phyloP scores from a whole-genome alignment of 345 rosid genomes.

The thale cress (Arabidopsis thaliana) region DNA sequence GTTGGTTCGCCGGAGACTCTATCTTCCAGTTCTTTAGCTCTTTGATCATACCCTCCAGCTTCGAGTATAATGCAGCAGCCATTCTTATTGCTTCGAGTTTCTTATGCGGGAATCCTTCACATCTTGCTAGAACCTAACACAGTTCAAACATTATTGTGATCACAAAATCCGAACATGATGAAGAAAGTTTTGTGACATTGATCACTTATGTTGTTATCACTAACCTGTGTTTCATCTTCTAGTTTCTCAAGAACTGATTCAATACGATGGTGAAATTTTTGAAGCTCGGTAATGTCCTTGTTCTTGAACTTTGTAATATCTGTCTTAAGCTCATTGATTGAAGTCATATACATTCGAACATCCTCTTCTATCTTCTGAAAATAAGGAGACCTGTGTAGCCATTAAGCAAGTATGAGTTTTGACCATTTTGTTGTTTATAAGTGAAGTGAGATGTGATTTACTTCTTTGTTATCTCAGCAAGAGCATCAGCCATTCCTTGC shows the following conservation, averaged over 20 bases:
- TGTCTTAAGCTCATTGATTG: slow-evolving; percentile 61
- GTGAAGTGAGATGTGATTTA: slow-evolving; percentile 17
- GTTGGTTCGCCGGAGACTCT: slow-evolving; percentile 60
- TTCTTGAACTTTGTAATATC: slow-evolving; percentile 61
- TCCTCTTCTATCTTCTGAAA: slow-evolving; percentile 90
- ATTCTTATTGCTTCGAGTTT: slow-evolving; percentile 83
- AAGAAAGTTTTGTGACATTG: slow-evolving; percentile 16
- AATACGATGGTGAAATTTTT: slow-evolving; percentile 62
- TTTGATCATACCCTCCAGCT: slow-evolving; percentile 55
- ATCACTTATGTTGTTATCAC: slow-evolving; percentile 19
- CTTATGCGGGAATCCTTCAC: slow-evolving; percentile 80
- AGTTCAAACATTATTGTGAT: slow-evolving; percentile 12
- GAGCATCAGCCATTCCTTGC: slow-evolving; percentile 97
- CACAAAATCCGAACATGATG: slow-evolving; percentile 7
- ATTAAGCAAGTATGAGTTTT: slow-evolving; percentile 25
- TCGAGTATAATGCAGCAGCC: slow-evolving; percentile 64
- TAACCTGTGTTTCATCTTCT: slow-evolving; percentile 89
- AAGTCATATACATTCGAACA: slow-evolving; percentile 59
- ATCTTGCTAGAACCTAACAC: slow-evolving; percentile 77
- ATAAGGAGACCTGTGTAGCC: slow-evolving; percentile 70
- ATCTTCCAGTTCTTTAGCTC: slow-evolving; percentile 75
- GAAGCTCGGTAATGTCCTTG: slow-evolving; percentile 74
- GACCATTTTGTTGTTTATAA: background rate
- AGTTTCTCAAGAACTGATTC: slow-evolving; percentile 82
- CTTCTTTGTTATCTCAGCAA: slow-evolving; percentile 91